Conservation (phyloP, 73 alveolate species). For the Uronychia binucleata region DNA sequence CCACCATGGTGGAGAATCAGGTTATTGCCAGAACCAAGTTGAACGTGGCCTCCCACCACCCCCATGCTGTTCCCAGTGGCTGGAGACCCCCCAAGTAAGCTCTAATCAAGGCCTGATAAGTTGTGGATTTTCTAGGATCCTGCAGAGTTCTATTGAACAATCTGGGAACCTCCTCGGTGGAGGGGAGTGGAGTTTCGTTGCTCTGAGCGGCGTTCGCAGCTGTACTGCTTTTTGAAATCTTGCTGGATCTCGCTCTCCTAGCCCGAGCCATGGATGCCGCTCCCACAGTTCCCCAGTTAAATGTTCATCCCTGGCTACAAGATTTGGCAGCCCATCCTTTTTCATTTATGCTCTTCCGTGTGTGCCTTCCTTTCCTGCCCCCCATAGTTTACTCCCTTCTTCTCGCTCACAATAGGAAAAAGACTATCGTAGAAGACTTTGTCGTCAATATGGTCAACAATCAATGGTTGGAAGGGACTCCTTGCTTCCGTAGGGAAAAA, state of each 20-base stretch:
- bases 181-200: not conserved
- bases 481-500: not conserved
- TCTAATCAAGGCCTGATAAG: not conserved
- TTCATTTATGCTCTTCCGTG: not conserved
- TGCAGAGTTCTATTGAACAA: not conserved
- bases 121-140: not conserved
- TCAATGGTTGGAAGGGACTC: not conserved
- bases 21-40: not conserved
- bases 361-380: not conserved
- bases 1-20: not conserved
- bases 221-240: not conserved
- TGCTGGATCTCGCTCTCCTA: not conserved
- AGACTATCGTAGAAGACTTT: not conserved
- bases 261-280: not conserved
- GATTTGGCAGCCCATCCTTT: not conserved
- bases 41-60: not conserved
- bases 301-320: not conserved
- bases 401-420: not conserved
- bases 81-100: not conserved
- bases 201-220: not conserved
- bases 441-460: not conserved
- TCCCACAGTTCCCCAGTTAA: not conserved
- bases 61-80: not conserved
- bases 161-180: not conserved
- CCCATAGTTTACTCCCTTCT: not conserved